Evolutionary conservation across 495 filamentous ascomycete species (phyloP).

Genomic region (Talaromyces ruber): DNA sequence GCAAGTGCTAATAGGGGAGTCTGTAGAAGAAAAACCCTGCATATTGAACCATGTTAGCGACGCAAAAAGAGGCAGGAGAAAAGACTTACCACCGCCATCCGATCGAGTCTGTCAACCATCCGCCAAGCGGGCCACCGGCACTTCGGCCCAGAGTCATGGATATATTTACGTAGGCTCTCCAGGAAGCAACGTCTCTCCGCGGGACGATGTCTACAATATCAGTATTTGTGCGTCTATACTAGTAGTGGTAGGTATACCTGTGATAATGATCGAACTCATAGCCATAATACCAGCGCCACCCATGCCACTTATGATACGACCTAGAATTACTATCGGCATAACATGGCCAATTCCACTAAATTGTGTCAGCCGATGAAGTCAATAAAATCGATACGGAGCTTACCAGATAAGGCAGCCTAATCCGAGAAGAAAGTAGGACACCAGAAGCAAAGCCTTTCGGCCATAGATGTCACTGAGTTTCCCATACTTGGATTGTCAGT

Average conservation of each 20-base stretch:
- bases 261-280: constrained; percentile 52
- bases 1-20: constrained; percentile 45
- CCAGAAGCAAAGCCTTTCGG: constrained; percentile 28
- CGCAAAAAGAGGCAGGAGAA: background rate
- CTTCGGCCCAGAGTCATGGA: constrained; percentile 55
- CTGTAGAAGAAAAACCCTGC: constrained; percentile 55
- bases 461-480: constrained; percentile 41
- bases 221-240: background rate
- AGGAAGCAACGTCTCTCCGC: constrained; percentile 56
- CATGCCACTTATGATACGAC: constrained; percentile 49
- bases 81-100: constrained; percentile 2
- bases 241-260: constrained; percentile 26
- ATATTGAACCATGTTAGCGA: constrained; percentile 1
- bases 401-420: constrained; percentile 35
- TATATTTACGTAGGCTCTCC: constrained; percentile 60
- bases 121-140: constrained; percentile 55
- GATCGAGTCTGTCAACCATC: constrained; percentile 49
- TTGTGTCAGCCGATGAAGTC: background rate
- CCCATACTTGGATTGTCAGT: constrained; percentile 22
- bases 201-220: constrained; percentile 49
- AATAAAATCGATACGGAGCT: background rate
- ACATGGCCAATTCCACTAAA: constrained; percentile 40
- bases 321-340: constrained; percentile 47
- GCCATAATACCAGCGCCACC: constrained; percentile 50
- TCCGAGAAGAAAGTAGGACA: constrained; percentile 34